Evolutionary conservation across 75 land plant species (phyloP).

Genomic region (Isoetes taiwanensis): DNA sequence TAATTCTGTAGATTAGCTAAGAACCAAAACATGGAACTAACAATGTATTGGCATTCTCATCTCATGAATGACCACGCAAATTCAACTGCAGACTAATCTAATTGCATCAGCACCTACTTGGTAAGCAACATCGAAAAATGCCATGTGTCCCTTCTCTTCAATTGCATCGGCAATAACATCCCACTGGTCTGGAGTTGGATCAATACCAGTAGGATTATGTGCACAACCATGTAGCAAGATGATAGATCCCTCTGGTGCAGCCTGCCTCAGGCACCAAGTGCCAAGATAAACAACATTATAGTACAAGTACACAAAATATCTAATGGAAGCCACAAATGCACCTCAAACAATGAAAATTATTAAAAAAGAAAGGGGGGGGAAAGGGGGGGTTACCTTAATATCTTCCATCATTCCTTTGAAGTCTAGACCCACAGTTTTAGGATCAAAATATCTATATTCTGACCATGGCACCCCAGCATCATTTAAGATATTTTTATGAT

Average conservation of each 20-base stretch:
- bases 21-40: background rate
- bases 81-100: background rate
- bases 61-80: background rate
- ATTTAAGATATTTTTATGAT: conserved; percentile 95
- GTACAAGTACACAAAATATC: background rate
- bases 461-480: conserved; percentile 97
- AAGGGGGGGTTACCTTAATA: conserved; percentile 48
- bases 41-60: background rate
- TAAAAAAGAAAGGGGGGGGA: background rate
- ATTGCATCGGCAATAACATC: conserved; percentile 86
- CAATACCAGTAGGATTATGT: conserved; percentile 98
- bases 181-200: conserved; percentile 97
- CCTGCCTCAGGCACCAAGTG: conserved; percentile 26
- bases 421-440: conserved; percentile 89
- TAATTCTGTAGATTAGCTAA: background rate
- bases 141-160: conserved; percentile 56
- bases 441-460: conserved; percentile 91
- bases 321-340: background rate
- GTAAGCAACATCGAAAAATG: conserved; percentile 41
- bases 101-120: conserved; percentile 15
- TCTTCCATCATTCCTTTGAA: conserved; percentile 94
- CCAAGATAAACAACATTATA: background rate
- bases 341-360: background rate
- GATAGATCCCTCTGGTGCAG: conserved; percentile 85
- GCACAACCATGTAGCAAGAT: conserved; percentile 96